Percentiles rank a stretch among this genome's conserved stretches.
Conservation (phyloP, 306 rosid species). For the Trifolium repens region DNA sequence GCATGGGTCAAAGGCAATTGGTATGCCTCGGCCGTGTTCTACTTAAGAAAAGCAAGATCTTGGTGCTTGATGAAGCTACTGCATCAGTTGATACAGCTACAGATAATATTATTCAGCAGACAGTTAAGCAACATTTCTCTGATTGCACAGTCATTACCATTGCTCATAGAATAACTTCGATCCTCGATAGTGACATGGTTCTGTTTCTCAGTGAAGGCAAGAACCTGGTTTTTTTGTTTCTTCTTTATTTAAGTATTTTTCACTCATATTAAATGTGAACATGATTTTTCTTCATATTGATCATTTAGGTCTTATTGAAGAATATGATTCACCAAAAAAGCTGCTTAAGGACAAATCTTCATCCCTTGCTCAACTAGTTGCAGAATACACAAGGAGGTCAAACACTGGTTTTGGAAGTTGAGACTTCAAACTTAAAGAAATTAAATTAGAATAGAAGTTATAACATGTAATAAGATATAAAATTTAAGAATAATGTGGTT, state of each 20-base stretch:
- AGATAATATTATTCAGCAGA: slow-evolving; percentile 55
- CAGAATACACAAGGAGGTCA: slow-evolving; percentile 51
- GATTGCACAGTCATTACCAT: slow-evolving; percentile 73
- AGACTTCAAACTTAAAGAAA: slow-evolving; percentile 36
- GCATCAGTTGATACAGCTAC: slow-evolving; percentile 64
- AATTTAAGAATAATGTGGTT: not conserved
- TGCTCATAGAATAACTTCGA: slow-evolving; percentile 86
- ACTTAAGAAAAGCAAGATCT: slow-evolving; percentile 71
- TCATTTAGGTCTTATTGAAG: slow-evolving; percentile 44
- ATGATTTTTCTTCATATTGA: slow-evolving; percentile 29
- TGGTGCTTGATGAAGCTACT: slow-evolving; percentile 65
- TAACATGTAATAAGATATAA: not conserved
- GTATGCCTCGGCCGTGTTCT: slow-evolving; percentile 87
- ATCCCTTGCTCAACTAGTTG: slow-evolving; percentile 50
- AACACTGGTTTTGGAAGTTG: slow-evolving; percentile 48
- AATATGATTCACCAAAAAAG: slow-evolving; percentile 50
- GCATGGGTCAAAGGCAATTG: slow-evolving; percentile 76
- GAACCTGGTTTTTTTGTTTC: not conserved
- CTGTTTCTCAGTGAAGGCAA: slow-evolving; percentile 63
- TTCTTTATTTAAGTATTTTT: not conserved
- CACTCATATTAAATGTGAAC: not conserved
- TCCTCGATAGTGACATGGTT: slow-evolving; percentile 79
- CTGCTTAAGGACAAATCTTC: slow-evolving; percentile 50
- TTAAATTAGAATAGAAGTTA: slow-evolving; percentile 17
- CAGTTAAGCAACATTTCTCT: slow-evolving; percentile 57